phyloP scores from a whole-genome alignment of 208 protist species.

The Lotmaria passim region DNA sequence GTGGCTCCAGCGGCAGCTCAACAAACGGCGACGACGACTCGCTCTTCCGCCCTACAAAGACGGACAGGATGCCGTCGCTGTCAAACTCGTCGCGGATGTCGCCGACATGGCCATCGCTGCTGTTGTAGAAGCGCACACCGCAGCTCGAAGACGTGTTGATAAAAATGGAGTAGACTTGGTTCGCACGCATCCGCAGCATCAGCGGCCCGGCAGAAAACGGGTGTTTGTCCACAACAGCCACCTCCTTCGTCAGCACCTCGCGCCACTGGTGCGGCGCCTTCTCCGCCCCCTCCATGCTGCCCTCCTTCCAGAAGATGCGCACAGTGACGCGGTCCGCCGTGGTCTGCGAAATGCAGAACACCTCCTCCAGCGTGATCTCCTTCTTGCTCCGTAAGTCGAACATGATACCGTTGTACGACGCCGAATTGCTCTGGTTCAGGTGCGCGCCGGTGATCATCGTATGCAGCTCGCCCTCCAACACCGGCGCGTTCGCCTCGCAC shows the following conservation, averaged over 20 bases:
- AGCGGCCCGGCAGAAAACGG: constrained; percentile 70
- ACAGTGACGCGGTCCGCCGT: constrained; percentile 78
- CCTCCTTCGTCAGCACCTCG: constrained; percentile 63
- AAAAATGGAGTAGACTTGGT: constrained; percentile 85
- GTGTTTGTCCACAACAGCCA: constrained; percentile 79
- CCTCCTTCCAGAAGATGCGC: constrained; percentile 89
- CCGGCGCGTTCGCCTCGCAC: constrained; percentile 46
- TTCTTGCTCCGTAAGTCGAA: constrained; percentile 85
- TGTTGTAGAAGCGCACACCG: constrained; percentile 90
- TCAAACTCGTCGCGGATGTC: constrained; percentile 86
- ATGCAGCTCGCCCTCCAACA: constrained; percentile 55
- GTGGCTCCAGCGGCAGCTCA: constrained; percentile 70
- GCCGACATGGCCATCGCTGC: constrained; percentile 77
- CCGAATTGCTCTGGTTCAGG: constrained; percentile 79
- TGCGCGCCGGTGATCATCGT: constrained; percentile 74
- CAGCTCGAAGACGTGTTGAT: constrained; percentile 89
- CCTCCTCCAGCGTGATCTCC: constrained; percentile 88
- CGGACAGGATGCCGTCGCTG: constrained; percentile 78
- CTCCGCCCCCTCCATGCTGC: constrained; percentile 82
- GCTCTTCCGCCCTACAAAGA: constrained; percentile 89
- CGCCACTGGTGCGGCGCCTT: constrained; percentile 70
- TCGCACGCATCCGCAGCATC: constrained; percentile 73
- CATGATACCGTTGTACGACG: constrained; percentile 93
- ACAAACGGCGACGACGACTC: constrained; percentile 81
- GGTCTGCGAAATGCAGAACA: constrained; percentile 88